These are phyloP conservation scores for Centaurea solstitialis DNA, from an alignment of 129 eudicot species.

Conservation along the genomic window DNA sequence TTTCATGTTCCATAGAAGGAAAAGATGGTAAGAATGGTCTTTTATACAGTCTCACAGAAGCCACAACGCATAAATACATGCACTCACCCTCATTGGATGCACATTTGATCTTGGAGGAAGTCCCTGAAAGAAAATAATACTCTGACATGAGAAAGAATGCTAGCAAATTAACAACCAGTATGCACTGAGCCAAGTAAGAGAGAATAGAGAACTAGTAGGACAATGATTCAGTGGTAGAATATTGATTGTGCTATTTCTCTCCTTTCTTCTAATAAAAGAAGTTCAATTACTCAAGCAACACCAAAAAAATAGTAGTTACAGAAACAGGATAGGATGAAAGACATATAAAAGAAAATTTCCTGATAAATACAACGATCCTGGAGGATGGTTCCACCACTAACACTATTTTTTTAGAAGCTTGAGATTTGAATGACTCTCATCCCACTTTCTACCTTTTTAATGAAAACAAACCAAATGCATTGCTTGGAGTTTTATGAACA, in stretches of 20 bases:
- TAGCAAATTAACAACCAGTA: background rate
- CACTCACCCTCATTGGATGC: conserved; percentile 97
- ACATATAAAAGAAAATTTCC: background rate
- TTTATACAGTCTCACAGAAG: conserved; percentile 16
- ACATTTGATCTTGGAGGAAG: conserved; percentile 98
- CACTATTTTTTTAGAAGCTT: background rate
- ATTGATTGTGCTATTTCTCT: background rate
- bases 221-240: background rate
- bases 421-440: background rate
- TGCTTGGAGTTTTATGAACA: background rate
- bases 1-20: conserved; percentile 13
- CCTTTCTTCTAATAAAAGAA: background rate
- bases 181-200: background rate
- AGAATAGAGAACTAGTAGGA: background rate
- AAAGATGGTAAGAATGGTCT: background rate
- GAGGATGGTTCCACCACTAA: background rate
- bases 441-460: background rate
- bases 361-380: background rate
- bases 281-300: background rate
- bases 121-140: conserved; percentile 50
- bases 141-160: conserved; percentile 10
- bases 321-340: background rate
- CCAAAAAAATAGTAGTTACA: background rate
- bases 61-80: conserved; percentile 16
- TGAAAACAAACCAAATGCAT: background rate